Evolutionary conservation across 768 basidiomycete genomes (phyloP).

Genomic region (Gautieria morchelliformis): DNA sequence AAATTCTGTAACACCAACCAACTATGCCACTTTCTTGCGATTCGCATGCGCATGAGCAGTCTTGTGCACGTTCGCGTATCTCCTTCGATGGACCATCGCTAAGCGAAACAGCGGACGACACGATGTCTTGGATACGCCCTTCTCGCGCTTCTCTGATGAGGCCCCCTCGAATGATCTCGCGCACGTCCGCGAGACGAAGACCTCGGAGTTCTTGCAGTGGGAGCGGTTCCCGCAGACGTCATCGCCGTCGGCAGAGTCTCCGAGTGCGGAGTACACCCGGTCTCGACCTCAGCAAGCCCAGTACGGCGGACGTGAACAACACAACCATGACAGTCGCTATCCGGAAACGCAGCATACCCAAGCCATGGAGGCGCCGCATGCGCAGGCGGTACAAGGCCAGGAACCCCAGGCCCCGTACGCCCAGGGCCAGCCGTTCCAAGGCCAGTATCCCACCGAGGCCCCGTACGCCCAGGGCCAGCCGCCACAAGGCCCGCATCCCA

Average conservation of each 20-base stretch:
- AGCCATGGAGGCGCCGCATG: background rate
- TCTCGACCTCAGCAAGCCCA: no score
- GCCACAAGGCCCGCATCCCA: no score
- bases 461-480: no score
- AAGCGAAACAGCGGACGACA: constrained; percentile 37
- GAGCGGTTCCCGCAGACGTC: background rate
- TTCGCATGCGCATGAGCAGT: constrained; percentile 22
- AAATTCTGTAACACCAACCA: background rate
- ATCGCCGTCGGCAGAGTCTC: background rate
- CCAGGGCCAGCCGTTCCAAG: no score
- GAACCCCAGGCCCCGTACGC: no score
- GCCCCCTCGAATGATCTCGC: background rate
- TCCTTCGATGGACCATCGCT: constrained; percentile 34
- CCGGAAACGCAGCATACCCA: background rate
- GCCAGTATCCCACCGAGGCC: no score
- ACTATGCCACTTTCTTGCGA: background rate
- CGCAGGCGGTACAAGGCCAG: background rate
- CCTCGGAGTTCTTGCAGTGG: constrained; percentile 7
- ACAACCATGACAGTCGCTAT: background rate
- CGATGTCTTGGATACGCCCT: constrained; percentile 41
- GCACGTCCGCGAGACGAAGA: background rate
- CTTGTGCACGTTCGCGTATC: constrained; percentile 30
- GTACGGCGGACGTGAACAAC: background rate
- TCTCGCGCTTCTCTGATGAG: constrained; percentile 32
- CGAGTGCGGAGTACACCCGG: background rate